Evolutionary conservation across 306 rosid genomes (phyloP), one percentile per base, ranked within the genome.

Genomic region (Corylus heterophylla): DNA sequence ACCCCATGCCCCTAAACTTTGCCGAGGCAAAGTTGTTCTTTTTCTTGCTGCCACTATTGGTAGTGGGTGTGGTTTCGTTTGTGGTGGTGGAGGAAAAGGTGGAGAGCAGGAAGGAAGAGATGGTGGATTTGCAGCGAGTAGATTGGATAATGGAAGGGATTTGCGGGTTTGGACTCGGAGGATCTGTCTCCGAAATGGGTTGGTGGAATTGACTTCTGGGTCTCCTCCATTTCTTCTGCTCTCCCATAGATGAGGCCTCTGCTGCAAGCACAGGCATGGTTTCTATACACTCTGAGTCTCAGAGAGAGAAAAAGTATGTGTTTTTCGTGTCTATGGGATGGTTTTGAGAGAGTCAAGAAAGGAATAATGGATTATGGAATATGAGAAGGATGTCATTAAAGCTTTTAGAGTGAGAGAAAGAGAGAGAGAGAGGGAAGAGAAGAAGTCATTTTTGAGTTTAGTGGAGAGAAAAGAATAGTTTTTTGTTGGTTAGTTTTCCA

Each of bases 1-100:
- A 95, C 6, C 99, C 98, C 55, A 95, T n/a, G 13, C 98, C 97
- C 54, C 94, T 78, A 80, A 95, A 84, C 50, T 89, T 87, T 44
- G 92, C 71, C 12, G 97, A 77, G 12, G 95, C 69, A 71, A 87
- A 91, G 69, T 85, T 89, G 58, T 78, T 87, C 83, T 93, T 96
- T 79, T 91, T 96, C 74, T 78, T 90, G 75, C 13, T 85, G 29
- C 25, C 6, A 73, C 44, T 14, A 63, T 49, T 44, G 73, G 58
- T 17, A 81, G 76, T 80, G 72, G 70, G 89, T 70, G 77, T 27
- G 78, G 83, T 62, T 78, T 89, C 97, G 76, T 79, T 86, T 45
- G 87, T 55, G 54, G 56, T 39, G 81, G 20, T 79, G 86, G 75
- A 82, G 73, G 89, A 83, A 82, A 92, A 86, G 74, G 92, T 78